Base-by-base conservation (phyloP, 2,329 filamentous ascomycete species). In the Fusarium sp. region DNA sequence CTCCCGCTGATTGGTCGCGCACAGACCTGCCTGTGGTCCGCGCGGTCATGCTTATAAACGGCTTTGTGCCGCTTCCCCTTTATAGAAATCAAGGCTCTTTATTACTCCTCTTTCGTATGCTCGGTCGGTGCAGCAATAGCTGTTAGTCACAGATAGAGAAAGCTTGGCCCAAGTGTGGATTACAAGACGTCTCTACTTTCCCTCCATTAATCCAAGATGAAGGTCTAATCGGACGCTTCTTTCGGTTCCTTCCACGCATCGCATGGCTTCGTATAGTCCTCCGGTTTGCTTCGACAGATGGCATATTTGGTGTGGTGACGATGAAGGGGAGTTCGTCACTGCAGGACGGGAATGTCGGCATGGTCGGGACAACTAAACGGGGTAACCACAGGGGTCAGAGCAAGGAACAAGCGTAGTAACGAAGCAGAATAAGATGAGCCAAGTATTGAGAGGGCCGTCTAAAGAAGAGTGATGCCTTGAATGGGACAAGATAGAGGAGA, bases 401-500 rank as follows among this genome's bases (percentile, higher is more conserved):
- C 13, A 36, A 10, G 20, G 20, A 8, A 38, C 22, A 25, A 13
- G 8, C 9, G 33, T n/a, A 52, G 8, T 3, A 18, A 4, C 8
- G 0, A 2, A 16, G 11, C 2, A 25, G 9, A 18, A 25, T 11
- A 5, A n/a, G 3, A 11, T 6, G 4, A 6, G 3, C 8, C 9
- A 29, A 18, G 5, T 16, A 2, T 38, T 5, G 11, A 3, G 3
- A 25, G 8, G 31, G 8, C 2, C 9, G 9, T 16, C 6, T 6
- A 6, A 58, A 58, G 54, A 36, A 27, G 10, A 58, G 31, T 13
- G 14, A 25, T 36, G n/a, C 5, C 33, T 25, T 58, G 14, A 27
- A 25, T 36, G 16, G 14, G 54, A 27, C 14, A 58, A 56, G 31
- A 29, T 4, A 16, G n/a, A 14, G 6, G 10, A 35, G 18, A 33